phyloP scores from a whole-genome alignment of 2,329 filamentous ascomycete species.

The Davidsoniella australis region DNA sequence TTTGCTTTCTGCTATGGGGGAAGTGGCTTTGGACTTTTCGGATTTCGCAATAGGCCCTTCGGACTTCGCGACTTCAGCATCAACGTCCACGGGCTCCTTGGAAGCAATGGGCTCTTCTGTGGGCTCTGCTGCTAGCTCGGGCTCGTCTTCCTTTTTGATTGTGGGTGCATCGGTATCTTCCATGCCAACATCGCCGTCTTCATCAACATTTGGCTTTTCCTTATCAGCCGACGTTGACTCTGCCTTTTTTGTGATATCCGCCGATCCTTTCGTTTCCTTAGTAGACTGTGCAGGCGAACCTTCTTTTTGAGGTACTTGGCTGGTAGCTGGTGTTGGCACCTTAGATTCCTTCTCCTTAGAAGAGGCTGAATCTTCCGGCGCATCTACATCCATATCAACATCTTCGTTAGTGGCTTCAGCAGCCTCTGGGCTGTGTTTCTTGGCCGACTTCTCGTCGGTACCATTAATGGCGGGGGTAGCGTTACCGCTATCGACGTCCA shows the following conservation, averaged over 20 bases:
- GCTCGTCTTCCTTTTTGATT: slow-evolving; percentile 9
- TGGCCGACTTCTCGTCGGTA: slow-evolving; percentile 18
- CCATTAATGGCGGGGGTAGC: slow-evolving; percentile 23
- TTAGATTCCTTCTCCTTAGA: slow-evolving; percentile 15
- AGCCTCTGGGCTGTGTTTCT: slow-evolving; percentile 16
- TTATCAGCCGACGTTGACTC: slow-evolving; percentile 1
- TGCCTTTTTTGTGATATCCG: slow-evolving; percentile 11
- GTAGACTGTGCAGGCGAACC: slow-evolving; percentile 11
- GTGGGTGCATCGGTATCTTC: slow-evolving; percentile 1
- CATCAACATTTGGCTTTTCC: slow-evolving; percentile 13
- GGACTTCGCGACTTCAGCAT: no score
- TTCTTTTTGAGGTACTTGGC: slow-evolving; percentile 18
- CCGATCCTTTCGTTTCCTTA: slow-evolving; percentile 12
- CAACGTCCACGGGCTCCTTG: slow-evolving; percentile 4
- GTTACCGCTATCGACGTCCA: slow-evolving; percentile 23
- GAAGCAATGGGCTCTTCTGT: slow-evolving; percentile 1
- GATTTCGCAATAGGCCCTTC: not conserved
- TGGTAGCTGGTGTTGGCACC: slow-evolving; percentile 13
- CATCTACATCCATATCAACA: slow-evolving; percentile 20
- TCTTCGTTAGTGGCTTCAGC: slow-evolving; percentile 29
- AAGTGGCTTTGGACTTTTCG: slow-evolving; percentile 5
- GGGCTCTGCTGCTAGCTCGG: slow-evolving; percentile 4
- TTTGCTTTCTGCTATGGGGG: slow-evolving; percentile 9
- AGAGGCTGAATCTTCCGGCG: slow-evolving; percentile 12
- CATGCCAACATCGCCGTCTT: slow-evolving; percentile 11